phyloP scores from a whole-genome alignment of 768 basidiomycete species.

The Boletales sp. region DNA sequence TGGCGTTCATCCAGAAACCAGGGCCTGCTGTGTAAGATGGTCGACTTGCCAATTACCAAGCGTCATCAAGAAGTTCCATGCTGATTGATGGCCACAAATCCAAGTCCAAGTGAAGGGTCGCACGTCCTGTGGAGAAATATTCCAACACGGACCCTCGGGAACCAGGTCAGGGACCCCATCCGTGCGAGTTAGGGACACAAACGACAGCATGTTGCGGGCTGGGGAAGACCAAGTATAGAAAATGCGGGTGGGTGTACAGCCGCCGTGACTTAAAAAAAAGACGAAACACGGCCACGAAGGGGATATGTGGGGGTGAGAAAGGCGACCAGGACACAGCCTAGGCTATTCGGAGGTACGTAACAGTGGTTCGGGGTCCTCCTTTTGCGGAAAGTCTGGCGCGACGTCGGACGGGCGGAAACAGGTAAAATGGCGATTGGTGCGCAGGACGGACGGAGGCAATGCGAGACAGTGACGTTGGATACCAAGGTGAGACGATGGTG shows the following conservation, averaged over 20 bases:
- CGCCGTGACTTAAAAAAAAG: not conserved
- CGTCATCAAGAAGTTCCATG: not conserved
- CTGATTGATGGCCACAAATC: not conserved
- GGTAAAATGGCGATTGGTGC: not conserved
- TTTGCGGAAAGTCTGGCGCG: not conserved
- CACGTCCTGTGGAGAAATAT: not conserved
- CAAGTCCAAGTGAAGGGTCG: conserved; percentile 2
- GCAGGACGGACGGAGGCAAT: not conserved
- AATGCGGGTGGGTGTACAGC: conserved; percentile 5
- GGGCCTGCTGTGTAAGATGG: conserved; percentile 5
- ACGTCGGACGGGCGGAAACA: not conserved
- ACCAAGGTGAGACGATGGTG: not conserved
- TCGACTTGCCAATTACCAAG: not conserved
- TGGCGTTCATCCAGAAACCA: conserved; percentile 2
- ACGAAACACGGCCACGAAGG: not conserved
- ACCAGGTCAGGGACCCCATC: conserved; percentile 14
- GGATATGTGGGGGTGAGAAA: conserved; percentile 9
- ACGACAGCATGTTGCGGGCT: conserved; percentile 5
- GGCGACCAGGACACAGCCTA: not conserved
- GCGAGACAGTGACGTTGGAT: not conserved
- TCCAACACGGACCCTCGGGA: conserved; percentile 1
- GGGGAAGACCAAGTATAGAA: conserved; percentile 1
- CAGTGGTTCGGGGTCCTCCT: not conserved
- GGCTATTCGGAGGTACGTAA: conserved; percentile 14
- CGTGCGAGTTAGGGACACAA: conserved; percentile 14